Base-by-base conservation (phyloP, 1,284 basidiomycete genomes). In the Cystobasidiaceae sp. region DNA sequence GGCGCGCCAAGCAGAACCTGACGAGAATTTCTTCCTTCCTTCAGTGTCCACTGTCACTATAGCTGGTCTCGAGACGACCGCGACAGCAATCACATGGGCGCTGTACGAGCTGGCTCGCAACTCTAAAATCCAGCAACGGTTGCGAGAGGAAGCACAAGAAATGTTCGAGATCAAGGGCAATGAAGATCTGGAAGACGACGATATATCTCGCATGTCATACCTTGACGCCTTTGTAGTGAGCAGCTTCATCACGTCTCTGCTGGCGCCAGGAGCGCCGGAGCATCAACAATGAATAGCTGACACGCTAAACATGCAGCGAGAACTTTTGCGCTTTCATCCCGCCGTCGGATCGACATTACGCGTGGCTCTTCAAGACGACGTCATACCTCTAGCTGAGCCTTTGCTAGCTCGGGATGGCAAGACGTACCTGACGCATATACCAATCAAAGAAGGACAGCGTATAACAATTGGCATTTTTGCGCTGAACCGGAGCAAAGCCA, bases 341-440 rank as follows among this genome's bases (percentile, higher is more conserved):
- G 88, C 89, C 2, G 80, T 90, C 33, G 37, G 46, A 27, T 25
- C 58, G 7, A 86, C 87, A 9, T 78, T 91, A 45, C 82, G 89
- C 11, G 85, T 87, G 4, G 87, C 89, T 4, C 85, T 81, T 1
- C 80, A 83, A 71, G 86, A 90, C 71, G 88, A 90, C 71, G 81
- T 84, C 56, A 80, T 92, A 15, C 89, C 89, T 0, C 84, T 85
- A 2, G 81, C 81, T 59, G 81, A 81, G 56, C 85, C 87, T 3
- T 80, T 89, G 19, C 78, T 66, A 5, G 72, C 73, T 1, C 45
- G 67, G 23, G 72, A 78, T 44, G 79, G 77, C n/a, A 59, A 73
- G 50, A 71, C 72, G 23, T 39, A 25, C 19, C 69, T 79, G 43
- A 68, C 70, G 27, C 67, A 70, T 51, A 78, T 81, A 52, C 75